Conservation (phyloP, 306 rosid species). For the Cucumis sativus region DNA sequence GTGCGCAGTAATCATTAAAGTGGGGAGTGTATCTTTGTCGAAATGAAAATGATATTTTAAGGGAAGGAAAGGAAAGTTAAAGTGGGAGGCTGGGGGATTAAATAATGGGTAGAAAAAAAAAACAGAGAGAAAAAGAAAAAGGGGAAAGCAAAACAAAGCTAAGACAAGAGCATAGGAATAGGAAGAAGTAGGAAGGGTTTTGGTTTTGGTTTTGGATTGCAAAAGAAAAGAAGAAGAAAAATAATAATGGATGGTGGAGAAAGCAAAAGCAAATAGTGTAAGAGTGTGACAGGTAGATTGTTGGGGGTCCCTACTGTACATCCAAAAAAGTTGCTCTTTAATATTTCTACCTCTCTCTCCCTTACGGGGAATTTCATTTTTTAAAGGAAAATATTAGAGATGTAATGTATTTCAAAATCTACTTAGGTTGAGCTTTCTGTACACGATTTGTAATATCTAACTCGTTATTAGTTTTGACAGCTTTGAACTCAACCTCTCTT, state of each 20-base stretch:
- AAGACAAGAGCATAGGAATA: background rate
- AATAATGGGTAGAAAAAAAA: constrained; percentile 12
- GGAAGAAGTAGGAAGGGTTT: background rate
- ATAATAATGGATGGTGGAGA: constrained; percentile 8
- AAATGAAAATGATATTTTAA: constrained; percentile 87
- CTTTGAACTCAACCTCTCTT: too few species aligned
- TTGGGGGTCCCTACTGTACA: constrained; percentile 9
- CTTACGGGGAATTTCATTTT: too few species aligned
- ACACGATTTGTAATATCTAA: too few species aligned
- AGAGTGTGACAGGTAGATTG: constrained; percentile 62
- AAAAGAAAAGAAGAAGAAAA: constrained; percentile 22
- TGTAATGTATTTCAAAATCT: too few species aligned
- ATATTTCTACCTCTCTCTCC: background rate
- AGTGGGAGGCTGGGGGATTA: constrained; percentile 15
- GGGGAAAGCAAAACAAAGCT: background rate
- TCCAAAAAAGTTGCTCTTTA: constrained; percentile 2
- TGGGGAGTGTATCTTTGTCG: constrained; percentile 33
- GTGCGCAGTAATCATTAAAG: constrained; percentile 74
- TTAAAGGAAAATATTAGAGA: too few species aligned
- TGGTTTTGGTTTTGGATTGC: background rate
- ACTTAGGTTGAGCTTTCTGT: too few species aligned
- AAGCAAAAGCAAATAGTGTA: constrained; percentile 49
- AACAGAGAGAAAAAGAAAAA: constrained; percentile 53
- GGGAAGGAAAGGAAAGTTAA: constrained; percentile 36
- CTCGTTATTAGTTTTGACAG: too few species aligned